Percentiles rank a stretch among this genome's conserved stretches.
These are phyloP conservation scores for Geum urbanum DNA, from an alignment of 306 rosid genomes.

Conservation along the genomic window DNA sequence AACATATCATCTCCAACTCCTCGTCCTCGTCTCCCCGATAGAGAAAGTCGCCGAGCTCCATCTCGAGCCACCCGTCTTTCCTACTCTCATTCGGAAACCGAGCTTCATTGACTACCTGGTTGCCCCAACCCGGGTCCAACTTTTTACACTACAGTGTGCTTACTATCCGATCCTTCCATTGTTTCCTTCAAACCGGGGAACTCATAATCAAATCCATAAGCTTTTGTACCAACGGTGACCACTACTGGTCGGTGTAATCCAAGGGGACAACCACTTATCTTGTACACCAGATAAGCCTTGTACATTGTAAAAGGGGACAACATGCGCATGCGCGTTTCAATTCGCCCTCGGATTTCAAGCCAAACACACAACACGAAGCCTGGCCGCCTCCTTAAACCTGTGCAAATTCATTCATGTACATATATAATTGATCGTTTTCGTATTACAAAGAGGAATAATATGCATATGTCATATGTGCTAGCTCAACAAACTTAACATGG, in stretches of 20 bases:
- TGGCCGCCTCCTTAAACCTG: conserved; percentile 58
- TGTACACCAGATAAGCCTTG: conserved; percentile 51
- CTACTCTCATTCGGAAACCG: conserved; percentile 30
- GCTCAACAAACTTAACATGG: too few relatives aligned
- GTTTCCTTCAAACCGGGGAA: neutral
- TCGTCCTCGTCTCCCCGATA: conserved; percentile 27
- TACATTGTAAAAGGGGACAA: conserved; percentile 46
- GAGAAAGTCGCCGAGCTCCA: conserved; percentile 53
- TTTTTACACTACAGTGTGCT: conserved; percentile 17
- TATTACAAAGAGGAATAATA: too few relatives aligned
- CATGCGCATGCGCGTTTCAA: conserved; percentile 25
- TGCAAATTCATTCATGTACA: too few relatives aligned
- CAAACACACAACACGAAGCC: conserved; percentile 49
- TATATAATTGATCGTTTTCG: too few relatives aligned
- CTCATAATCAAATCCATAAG: neutral
- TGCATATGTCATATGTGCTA: too few relatives aligned
- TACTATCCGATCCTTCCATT: conserved; percentile 5
- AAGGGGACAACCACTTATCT: neutral
- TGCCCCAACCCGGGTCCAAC: too few relatives aligned
- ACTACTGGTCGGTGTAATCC: conserved; percentile 18
- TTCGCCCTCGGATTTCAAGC: conserved; percentile 57
- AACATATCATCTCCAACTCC: conserved; percentile 40
- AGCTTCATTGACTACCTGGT: neutral
- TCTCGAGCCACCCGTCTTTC: conserved; percentile 57
- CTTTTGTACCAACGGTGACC: conserved; percentile 29